Conservation (phyloP, 1,139 yeast genomes). For the Yamadazyma diddensiae region DNA sequence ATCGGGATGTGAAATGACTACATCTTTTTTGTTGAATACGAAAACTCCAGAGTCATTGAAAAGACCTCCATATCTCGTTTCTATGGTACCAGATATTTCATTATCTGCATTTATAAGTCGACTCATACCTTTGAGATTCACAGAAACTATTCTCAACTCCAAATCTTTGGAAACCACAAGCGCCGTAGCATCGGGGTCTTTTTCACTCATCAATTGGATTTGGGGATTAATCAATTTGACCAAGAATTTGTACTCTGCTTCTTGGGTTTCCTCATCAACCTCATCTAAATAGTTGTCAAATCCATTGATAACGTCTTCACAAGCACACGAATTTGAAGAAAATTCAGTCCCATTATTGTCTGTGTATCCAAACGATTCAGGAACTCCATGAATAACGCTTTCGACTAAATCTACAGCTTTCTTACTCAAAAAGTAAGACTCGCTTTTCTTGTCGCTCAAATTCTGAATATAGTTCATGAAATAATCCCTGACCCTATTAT, state of each 20-base stretch:
- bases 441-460: conserved; percentile 53
- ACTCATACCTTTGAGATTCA: conserved; percentile 50
- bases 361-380: conserved; percentile 9
- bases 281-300: conserved; percentile 33
- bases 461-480: conserved; percentile 62
- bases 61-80: conserved; percentile 67
- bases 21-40: conserved; percentile 49
- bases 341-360: conserved; percentile 12
- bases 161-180: conserved; percentile 70
- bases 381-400: conserved; percentile 25
- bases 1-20: conserved; percentile 20
- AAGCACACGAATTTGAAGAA: conserved; percentile 19
- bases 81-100: conserved; percentile 50
- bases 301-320: conserved; percentile 31
- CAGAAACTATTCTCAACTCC: conserved; percentile 61
- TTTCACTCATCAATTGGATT: conserved; percentile 36
- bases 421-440: conserved; percentile 62
- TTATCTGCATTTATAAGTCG: conserved; percentile 34
- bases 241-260: conserved; percentile 37
- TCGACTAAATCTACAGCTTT: conserved; percentile 68
- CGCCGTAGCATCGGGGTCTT: conserved; percentile 31
- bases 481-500: conserved; percentile 60
- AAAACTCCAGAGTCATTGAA: conserved; percentile 71
- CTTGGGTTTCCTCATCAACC: conserved; percentile 25
- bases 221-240: conserved; percentile 45